phyloP scores from a whole-genome alignment of 2,329 filamentous ascomycete species.

The Talaromyces pinophilus region DNA sequence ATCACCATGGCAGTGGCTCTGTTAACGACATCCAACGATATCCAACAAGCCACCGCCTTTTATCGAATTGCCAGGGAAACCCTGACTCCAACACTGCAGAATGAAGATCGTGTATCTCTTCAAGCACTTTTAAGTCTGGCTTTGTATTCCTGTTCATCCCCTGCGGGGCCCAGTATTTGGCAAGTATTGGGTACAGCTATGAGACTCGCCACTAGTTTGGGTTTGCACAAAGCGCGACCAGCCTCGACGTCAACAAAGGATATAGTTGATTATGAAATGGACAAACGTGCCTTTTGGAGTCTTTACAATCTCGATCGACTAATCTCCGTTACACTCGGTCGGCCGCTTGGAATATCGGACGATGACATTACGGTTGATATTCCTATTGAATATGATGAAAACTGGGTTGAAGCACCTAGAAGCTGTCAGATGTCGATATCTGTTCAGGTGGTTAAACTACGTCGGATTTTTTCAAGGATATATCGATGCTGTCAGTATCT shows the following conservation, averaged over 20 bases:
- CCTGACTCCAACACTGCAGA: slow-evolving; percentile 37
- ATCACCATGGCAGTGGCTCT: slow-evolving; percentile 41
- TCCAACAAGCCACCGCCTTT: slow-evolving; percentile 36
- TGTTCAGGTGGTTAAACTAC: slow-evolving; percentile 39
- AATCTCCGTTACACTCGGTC: slow-evolving; percentile 43
- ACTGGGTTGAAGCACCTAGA: slow-evolving; percentile 40
- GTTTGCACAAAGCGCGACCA: slow-evolving; percentile 38
- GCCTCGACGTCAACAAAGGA: slow-evolving; percentile 25
- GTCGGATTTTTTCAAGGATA: slow-evolving; percentile 43
- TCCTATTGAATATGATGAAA: slow-evolving; percentile 43
- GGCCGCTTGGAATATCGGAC: slow-evolving; percentile 45
- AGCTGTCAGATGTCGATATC: slow-evolving; percentile 43
- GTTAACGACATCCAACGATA: slow-evolving; percentile 37
- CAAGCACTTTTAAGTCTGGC: slow-evolving; percentile 41
- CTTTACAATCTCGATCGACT: slow-evolving; percentile 48
- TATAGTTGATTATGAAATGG: slow-evolving; percentile 41
- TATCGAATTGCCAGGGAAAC: slow-evolving; percentile 41
- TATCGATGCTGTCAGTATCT: slow-evolving; percentile 40
- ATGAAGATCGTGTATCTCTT: slow-evolving; percentile 41
- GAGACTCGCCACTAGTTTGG: slow-evolving; percentile 41
- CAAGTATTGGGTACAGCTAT: slow-evolving; percentile 43
- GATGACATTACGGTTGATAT: slow-evolving; percentile 45
- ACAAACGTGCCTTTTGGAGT: slow-evolving; percentile 48
- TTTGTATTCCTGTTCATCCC: slow-evolving; percentile 43
- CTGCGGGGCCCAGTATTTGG: slow-evolving; percentile 43